Evolutionary conservation across 148 eudicot species (phyloP).

Genomic region (Camellia japonica): DNA sequence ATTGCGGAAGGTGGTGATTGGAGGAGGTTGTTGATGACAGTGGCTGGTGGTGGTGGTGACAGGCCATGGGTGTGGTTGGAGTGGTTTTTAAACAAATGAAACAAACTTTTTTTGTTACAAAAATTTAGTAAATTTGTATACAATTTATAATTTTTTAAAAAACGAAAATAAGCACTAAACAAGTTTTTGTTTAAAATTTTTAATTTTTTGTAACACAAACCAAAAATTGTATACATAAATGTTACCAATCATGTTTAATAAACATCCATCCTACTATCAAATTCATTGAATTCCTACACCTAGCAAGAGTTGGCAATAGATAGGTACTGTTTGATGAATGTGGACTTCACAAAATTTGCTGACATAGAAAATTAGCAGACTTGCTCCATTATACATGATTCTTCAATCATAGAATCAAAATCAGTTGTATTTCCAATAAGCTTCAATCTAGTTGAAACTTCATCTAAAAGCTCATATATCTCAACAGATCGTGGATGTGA

Average conservation of each 20-base stretch:
- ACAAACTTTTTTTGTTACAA: no score
- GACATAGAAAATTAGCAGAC: neutral
- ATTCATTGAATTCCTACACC: neutral
- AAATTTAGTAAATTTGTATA: no score
- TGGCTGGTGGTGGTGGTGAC: no score
- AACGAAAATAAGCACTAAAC: no score
- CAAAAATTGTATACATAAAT: no score
- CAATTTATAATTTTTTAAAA: no score
- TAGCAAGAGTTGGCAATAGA: neutral
- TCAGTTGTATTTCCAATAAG: conserved; percentile 14
- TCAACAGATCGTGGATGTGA: conserved; percentile 55
- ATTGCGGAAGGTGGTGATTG: no score
- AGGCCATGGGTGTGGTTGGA: no score
- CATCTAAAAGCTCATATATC: conserved; percentile 43
- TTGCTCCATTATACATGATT: neutral
- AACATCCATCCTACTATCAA: neutral
- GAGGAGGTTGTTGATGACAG: no score
- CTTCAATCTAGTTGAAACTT: conserved; percentile 44
- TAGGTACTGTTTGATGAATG: neutral
- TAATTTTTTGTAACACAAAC: no score
- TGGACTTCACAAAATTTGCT: neutral
- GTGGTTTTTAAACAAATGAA: no score
- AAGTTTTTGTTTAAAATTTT: no score
- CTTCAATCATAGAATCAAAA: conserved; percentile 21
- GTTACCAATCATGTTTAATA: neutral